phyloP scores from a whole-genome alignment of 306 rosid genomes.

The Astragalus glycyphyllos region DNA sequence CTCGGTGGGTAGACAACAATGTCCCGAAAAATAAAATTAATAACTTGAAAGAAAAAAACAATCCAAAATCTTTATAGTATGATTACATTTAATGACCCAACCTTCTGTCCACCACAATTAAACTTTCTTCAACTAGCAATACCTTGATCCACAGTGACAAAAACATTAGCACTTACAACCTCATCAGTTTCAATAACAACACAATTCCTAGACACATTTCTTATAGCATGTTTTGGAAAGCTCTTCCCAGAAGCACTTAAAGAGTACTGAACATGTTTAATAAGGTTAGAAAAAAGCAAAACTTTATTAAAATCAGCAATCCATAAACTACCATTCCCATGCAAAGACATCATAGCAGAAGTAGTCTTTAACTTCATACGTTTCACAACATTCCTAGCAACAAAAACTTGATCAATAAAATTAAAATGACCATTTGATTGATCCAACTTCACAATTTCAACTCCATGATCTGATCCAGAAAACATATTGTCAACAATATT shows the following conservation, averaged over 20 bases:
- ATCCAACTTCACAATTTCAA: conserved; percentile 71
- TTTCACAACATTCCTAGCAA: conserved; percentile 74
- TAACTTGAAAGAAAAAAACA: too few species aligned
- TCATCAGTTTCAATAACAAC: conserved; percentile 65
- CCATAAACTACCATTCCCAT: conserved; percentile 76
- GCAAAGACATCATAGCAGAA: conserved; percentile 46
- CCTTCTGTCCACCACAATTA: not conserved
- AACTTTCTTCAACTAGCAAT: conserved; percentile 38
- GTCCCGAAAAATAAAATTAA: too few species aligned
- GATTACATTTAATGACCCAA: not conserved
- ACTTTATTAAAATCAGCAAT: conserved; percentile 58
- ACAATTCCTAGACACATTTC: conserved; percentile 66
- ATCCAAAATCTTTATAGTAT: not conserved
- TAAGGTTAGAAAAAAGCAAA: conserved; percentile 71
- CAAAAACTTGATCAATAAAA: conserved; percentile 62
- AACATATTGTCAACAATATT: conserved; percentile 89
- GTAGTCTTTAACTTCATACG: conserved; percentile 83
- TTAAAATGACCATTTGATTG: conserved; percentile 59
- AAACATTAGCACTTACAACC: conserved; percentile 53
- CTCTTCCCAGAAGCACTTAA: conserved; percentile 39
- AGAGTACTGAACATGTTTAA: conserved; percentile 72
- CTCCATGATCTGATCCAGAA: conserved; percentile 60
- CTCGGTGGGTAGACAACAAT: too few species aligned
- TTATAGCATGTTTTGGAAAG: conserved; percentile 66
- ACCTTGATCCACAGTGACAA: conserved; percentile 71